These are phyloP conservation scores for Thielaviopsis populi DNA, from an alignment of 2,329 filamentous ascomycete species.

Conservation along the genomic window DNA sequence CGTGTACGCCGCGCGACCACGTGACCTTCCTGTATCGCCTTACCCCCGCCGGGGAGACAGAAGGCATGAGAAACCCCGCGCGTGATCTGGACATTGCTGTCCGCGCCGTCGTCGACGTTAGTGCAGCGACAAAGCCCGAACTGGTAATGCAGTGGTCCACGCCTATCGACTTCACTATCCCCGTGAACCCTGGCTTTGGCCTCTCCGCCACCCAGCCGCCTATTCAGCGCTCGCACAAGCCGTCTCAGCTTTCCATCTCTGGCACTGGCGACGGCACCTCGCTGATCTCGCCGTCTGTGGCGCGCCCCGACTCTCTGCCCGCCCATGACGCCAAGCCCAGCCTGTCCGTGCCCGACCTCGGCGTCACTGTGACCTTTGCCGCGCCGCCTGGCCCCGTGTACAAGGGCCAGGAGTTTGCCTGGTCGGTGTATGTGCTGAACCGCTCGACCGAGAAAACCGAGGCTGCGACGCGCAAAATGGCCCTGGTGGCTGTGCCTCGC, in stretches of 20 bases:
- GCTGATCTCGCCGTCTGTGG: conserved; percentile 42
- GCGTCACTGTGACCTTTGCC: conserved; percentile 61
- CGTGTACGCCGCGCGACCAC: conserved; percentile 57
- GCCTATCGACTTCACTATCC: conserved; percentile 51
- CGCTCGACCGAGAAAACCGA: conserved; percentile 35
- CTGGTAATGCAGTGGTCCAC: conserved; percentile 55
- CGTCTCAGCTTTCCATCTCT: conserved; percentile 47
- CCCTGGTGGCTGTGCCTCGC: conserved; percentile 51
- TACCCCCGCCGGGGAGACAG: conserved; percentile 34
- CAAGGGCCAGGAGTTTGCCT: conserved; percentile 52
- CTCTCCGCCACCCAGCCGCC: conserved; percentile 37
- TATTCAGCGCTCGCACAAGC: conserved; percentile 46
- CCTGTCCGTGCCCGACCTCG: conserved; percentile 40
- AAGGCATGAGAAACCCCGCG: conserved; percentile 31
- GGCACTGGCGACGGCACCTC: conserved; percentile 36
- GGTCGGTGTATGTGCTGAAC: conserved; percentile 65
- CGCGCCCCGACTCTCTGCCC: conserved; percentile 45
- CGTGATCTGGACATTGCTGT: conserved; percentile 46
- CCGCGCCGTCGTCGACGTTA: conserved; percentile 41
- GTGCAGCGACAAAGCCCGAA: conserved; percentile 42
- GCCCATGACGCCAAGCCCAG: conserved; percentile 34
- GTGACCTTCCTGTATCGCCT: conserved; percentile 60
- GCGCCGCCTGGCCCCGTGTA: conserved; percentile 41
- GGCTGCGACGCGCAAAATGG: conserved; percentile 46
- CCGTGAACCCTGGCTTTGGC: conserved; percentile 48